Evolutionary conservation across 257 asterid genomes (phyloP).

Genomic region (Przewalskia tangutica): DNA sequence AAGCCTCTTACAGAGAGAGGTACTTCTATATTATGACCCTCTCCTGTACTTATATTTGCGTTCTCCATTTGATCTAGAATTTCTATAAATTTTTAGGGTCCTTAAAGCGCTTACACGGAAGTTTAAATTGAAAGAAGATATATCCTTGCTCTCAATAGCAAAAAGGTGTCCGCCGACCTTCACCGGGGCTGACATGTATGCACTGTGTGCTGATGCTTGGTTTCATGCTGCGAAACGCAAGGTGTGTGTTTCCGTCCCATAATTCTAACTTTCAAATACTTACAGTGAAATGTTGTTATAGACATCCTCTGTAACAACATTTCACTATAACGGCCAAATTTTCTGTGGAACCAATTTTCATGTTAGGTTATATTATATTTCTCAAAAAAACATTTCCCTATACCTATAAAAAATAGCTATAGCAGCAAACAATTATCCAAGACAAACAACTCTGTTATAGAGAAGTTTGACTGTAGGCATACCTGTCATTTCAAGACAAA

Average conservation of each 20-base stretch:
- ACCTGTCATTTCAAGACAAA: no score
- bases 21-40: slow-evolving; percentile 5
- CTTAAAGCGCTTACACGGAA: slow-evolving; percentile 85
- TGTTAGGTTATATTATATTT: no score
- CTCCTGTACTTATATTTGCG: neutral
- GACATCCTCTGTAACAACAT: no score
- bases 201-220: slow-evolving; percentile 98
- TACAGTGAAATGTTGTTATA: neutral
- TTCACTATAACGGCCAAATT: no score
- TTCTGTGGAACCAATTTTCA: no score
- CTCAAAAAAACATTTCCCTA: no score
- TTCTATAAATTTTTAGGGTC: slow-evolving; percentile 34
- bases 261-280: neutral
- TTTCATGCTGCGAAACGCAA: slow-evolving; percentile 86
- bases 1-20: slow-evolving; percentile 94
- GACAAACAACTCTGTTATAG: no score
- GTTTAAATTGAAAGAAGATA: slow-evolving; percentile 68
- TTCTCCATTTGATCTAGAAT: neutral
- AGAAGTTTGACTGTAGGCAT: no score
- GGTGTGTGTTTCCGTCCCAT: slow-evolving; percentile 26
- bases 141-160: slow-evolving; percentile 67
- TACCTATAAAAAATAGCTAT: no score
- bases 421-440: no score
- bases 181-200: slow-evolving; percentile 98
- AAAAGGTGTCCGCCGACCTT: slow-evolving; percentile 84